Percentiles rank a stretch among this genome's conserved stretches.
Evolutionary conservation across 2,329 filamentous ascomycete genomes (phyloP).

Genomic region (Lanzia echinophila): DNA sequence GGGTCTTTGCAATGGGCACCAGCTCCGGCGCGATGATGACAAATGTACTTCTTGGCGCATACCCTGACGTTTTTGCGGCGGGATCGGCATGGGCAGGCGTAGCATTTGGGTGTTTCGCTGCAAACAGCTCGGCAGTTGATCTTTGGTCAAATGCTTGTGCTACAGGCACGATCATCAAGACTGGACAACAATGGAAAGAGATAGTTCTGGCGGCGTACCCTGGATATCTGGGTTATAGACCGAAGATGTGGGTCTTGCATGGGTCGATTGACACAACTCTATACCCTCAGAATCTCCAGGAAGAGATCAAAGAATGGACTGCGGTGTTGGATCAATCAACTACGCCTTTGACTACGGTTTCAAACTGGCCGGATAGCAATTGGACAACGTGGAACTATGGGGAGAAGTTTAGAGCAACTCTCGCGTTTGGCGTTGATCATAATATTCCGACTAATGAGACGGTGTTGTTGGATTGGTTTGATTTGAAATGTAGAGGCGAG

Average conservation of each 20-base stretch:
- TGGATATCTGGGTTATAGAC: slow-evolving; percentile 28
- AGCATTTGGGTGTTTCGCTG: slow-evolving; percentile 37
- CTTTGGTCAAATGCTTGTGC: slow-evolving; percentile 49
- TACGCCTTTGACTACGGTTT: slow-evolving; percentile 17
- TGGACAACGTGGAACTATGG: slow-evolving; percentile 27
- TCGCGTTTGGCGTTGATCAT: slow-evolving; percentile 17
- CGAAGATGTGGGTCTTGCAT: slow-evolving; percentile 27
- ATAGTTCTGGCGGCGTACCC: slow-evolving; percentile 30
- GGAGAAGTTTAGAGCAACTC: slow-evolving; percentile 16
- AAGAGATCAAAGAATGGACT: slow-evolving; percentile 41
- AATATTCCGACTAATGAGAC: slow-evolving; percentile 20
- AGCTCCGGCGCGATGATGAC: slow-evolving; percentile 43
- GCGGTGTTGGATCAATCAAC: slow-evolving; percentile 33
- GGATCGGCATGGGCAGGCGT: slow-evolving; percentile 40
- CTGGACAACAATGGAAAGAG: slow-evolving; percentile 42
- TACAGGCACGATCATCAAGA: slow-evolving; percentile 14
- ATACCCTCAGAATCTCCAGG: slow-evolving; percentile 34
- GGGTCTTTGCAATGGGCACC: slow-evolving; percentile 47
- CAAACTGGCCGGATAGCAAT: slow-evolving; percentile 22
- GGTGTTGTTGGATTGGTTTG: slow-evolving; percentile 21
- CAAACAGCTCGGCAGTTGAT: slow-evolving; percentile 33
- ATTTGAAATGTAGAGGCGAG: slow-evolving; percentile 12
- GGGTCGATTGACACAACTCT: slow-evolving; percentile 35
- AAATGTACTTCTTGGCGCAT: slow-evolving; percentile 41
- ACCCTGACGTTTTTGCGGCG: slow-evolving; percentile 42